Evolutionary conservation across 2,329 filamentous ascomycete species (phyloP).

Genomic region (Simplicillium sp.): DNA sequence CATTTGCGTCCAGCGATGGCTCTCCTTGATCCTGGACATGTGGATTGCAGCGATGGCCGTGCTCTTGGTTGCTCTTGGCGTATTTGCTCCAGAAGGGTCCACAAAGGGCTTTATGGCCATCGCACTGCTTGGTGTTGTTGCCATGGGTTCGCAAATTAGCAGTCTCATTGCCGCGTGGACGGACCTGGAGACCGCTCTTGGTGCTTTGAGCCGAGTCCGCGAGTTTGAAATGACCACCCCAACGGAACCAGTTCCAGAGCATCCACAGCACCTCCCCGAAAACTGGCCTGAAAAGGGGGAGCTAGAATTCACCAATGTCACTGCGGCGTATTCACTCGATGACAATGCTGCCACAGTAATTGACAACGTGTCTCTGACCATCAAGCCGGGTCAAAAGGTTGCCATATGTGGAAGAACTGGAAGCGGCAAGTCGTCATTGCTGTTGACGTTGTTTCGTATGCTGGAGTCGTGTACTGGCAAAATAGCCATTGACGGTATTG

Average conservation of each 20-base stretch:
- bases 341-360: conserved; percentile 13
- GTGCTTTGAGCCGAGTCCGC: conserved; percentile 16
- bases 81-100: conserved; percentile 20
- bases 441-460: conserved; percentile 35
- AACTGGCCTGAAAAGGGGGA: conserved; percentile 17
- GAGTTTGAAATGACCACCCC: conserved; percentile 13
- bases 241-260: conserved; percentile 11
- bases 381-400: conserved; percentile 24
- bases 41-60: conserved; percentile 32
- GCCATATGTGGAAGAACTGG: conserved; percentile 35
- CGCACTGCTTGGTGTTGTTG: conserved; percentile 16
- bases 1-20: conserved; percentile 38
- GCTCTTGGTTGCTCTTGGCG: conserved; percentile 32
- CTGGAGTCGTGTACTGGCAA: conserved; percentile 29
- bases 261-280: conserved; percentile 8
- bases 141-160: conserved; percentile 15
- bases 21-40: conserved; percentile 36
- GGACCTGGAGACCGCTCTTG: conserved; percentile 15
- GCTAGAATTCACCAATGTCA: conserved; percentile 16
- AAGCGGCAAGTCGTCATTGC: conserved; percentile 24
- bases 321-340: conserved; percentile 17
- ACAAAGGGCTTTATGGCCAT: conserved; percentile 16
- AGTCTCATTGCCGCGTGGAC: conserved; percentile 23
- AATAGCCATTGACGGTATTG: conserved; percentile 35
- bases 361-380: conserved; percentile 16